Base-by-base conservation (phyloP, 495 filamentous ascomycete species). In the Neohortaea acidophila region DNA sequence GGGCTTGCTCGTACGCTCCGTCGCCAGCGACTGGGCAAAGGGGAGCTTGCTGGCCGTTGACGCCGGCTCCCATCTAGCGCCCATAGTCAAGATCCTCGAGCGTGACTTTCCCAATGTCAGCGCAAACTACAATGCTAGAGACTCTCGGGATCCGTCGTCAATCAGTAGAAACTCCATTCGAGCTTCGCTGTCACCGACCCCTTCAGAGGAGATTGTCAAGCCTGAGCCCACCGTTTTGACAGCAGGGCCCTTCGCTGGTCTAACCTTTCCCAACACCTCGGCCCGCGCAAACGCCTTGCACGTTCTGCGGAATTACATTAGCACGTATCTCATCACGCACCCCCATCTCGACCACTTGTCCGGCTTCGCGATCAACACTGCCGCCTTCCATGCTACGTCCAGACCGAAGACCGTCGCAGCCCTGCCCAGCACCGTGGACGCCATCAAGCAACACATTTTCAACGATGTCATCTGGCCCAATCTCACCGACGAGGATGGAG, bases 391-490 rank as follows among this genome's bases (percentile, higher is more conserved):
- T 45, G 73, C 69, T n/a, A 78, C 75, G 22, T 66, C 64, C 29
- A 70, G 71, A 11, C 81, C 83, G 5, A 97, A 94, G 55, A 67
- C 76, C 15, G 60, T 97, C 8, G 84, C 85, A 4, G 89, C 79
- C 6, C 60, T 94, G 2, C 84, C 86, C 0, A 76, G 72, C 13
- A 87, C 85, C 23, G 83, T 97, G 29, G 64, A 77, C 11, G 85
- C 86, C 2, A 73, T 97, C 54, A 94, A 94, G 53, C 72, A 66
- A 8, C 85, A 97, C 57, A 79, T 97, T 39, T 97, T 96, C 64
- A 97, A 97, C 60, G 85, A 94, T 52, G 58, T 94, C 30, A 91
- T 97, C 36, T 97, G 91, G 91, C 89, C 89, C 0, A 97, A 97
- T 48, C 63, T 97, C 23, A 89, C 84, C 0, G 85, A 96, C 58